phyloP scores from a whole-genome alignment of 2,329 filamentous ascomycete genomes.

The Sclerotinia nivalis region DNA sequence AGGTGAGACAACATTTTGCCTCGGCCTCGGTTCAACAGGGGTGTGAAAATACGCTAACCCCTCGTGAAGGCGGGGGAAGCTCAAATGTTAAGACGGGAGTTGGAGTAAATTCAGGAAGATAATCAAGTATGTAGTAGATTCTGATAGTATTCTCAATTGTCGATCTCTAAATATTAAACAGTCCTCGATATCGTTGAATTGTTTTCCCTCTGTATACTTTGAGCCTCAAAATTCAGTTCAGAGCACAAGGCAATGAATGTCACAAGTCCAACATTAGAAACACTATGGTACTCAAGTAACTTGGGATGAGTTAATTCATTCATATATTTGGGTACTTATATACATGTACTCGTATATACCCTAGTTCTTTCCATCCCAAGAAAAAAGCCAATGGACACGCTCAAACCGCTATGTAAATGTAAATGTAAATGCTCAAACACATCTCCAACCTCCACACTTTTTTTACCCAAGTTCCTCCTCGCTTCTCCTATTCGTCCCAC shows the following conservation, averaged over 20 bases:
- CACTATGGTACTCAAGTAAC: too few species aligned
- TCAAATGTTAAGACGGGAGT: background rate
- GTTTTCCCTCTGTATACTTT: background rate
- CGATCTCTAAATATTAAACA: background rate
- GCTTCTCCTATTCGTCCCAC: background rate
- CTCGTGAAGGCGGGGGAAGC: slow-evolving; percentile 8
- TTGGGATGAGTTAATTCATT: background rate
- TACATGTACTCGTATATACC: background rate
- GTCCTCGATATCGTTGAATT: background rate
- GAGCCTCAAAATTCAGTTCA: background rate
- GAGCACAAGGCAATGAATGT: background rate
- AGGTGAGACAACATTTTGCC: slow-evolving; percentile 12
- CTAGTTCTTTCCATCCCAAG: background rate
- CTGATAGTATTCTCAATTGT: background rate
- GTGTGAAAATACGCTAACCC: slow-evolving; percentile 10
- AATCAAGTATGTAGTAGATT: background rate
- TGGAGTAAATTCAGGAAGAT: background rate
- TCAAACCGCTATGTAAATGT: background rate
- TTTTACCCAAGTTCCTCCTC: background rate
- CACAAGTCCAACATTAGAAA: background rate
- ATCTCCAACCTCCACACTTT: background rate
- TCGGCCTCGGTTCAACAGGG: slow-evolving; percentile 23
- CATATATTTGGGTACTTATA: background rate
- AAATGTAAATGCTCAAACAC: background rate
- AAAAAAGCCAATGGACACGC: background rate